These are phyloP conservation scores for Podila minutissima DNA, from an alignment of 192 early-diverging fungal species.

Conservation along the genomic window DNA sequence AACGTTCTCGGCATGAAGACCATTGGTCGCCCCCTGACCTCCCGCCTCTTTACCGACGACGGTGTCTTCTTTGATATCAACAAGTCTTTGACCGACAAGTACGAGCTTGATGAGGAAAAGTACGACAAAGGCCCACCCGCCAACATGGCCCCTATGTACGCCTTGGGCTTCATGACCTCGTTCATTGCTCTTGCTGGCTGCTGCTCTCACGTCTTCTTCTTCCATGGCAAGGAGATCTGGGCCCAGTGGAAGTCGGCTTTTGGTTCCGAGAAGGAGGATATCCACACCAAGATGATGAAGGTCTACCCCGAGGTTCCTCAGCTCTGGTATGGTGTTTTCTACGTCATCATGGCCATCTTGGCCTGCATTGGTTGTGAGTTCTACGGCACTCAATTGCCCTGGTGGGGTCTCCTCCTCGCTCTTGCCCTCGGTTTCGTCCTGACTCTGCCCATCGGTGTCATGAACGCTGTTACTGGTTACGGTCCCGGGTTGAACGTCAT, in stretches of 20 bases:
- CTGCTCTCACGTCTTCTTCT: constrained; percentile 66
- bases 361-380: constrained; percentile 44
- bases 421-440: constrained; percentile 52
- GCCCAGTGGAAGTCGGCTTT: constrained; percentile 41
- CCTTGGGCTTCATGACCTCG: constrained; percentile 67
- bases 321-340: constrained; percentile 60
- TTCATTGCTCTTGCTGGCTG: constrained; percentile 63
- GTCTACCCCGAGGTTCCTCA: constrained; percentile 64
- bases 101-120: constrained; percentile 43
- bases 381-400: constrained; percentile 55
- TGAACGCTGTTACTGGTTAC: constrained; percentile 62
- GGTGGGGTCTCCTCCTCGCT: constrained; percentile 59
- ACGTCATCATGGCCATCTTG: constrained; percentile 45
- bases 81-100: constrained; percentile 5
- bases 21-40: constrained; percentile 14
- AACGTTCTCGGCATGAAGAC: constrained; percentile 41
- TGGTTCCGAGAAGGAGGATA: constrained; percentile 32
- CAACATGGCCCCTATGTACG: constrained; percentile 60
- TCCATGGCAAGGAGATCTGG: constrained; percentile 72
- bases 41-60: constrained; percentile 15
- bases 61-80: constrained; percentile 17
- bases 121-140: constrained; percentile 60
- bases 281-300: constrained; percentile 56
- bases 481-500: constrained; percentile 65
- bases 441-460: constrained; percentile 66